Base-by-base conservation (phyloP, 2,329 filamentous ascomycete species). In the Dactylellina haptotyla region DNA sequence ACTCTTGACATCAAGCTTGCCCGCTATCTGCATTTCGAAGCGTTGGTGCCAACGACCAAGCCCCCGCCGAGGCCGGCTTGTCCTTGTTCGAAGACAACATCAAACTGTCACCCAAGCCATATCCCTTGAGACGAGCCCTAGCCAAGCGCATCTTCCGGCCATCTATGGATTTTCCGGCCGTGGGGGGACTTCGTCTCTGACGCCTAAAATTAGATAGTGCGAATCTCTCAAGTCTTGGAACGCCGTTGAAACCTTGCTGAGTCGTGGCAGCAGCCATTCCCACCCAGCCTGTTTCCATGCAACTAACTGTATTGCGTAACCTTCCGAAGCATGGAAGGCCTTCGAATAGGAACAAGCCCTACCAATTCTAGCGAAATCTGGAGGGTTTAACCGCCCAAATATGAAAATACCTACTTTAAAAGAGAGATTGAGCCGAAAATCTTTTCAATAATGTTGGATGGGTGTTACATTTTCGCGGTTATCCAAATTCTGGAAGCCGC, bases 181-280 rank as follows among this genome's bases (percentile, higher is more conserved):
- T 46, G 54, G 62, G 48, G 61, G 37, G n/a, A 58, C 32, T 63
- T 39, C 45, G 39, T 51, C 51, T 45, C 39, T 39, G 30, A 39
- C 67, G 12, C 26, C 69, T 66, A 66, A 66, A 73, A 73, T 73
- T 73, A 73, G 69, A 28, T 66, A 48, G 14, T 73, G 69, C 39
- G 41, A 65, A 65, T 71, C 67, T 71, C 66, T 72, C 53, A 62
- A 57, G 3, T n/a, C 26, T 32, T 48, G 30, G 34, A 28, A 46
- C 54, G 20, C 46, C n/a, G 16, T 48, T 70, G 65, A 70, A 70
- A 70, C 61, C 45, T 43, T 26, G 26, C 16, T 39, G 2, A 32
- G 9, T 50, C 26, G 4, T 14, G 14, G 6, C n/a, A 9, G 10
- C 18, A 20, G 4, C 9, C 5, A 4, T 20, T 46, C n/a, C n/a